phyloP scores from a whole-genome alignment of 495 filamentous ascomycete genomes.

The Penicillium alfredii region DNA sequence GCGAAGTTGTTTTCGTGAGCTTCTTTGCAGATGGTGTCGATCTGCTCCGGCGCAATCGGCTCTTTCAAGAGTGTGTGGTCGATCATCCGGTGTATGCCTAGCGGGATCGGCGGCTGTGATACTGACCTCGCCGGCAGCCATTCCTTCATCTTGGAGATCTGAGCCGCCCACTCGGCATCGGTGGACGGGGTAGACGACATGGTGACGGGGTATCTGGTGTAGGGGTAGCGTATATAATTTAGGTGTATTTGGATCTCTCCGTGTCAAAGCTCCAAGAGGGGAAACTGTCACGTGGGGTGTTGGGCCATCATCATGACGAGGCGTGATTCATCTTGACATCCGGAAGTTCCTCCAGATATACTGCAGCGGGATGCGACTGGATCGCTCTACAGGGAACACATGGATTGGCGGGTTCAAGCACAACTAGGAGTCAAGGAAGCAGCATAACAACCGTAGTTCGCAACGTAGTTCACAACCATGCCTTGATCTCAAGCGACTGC shows the following conservation, averaged over 20 bases:
- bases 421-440: too few species aligned
- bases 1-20: conserved; percentile 54
- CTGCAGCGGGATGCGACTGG: too few species aligned
- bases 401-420: too few species aligned
- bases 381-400: too few species aligned
- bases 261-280: conserved; percentile 12
- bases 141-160: conserved; percentile 24
- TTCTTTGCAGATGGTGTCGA: conserved; percentile 59
- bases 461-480: too few species aligned
- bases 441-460: too few species aligned
- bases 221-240: neutral
- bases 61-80: conserved; percentile 62
- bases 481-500: too few species aligned
- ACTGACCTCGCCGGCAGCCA: conserved; percentile 20
- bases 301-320: conserved; percentile 16
- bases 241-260: neutral
- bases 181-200: conserved; percentile 27
- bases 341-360: too few species aligned
- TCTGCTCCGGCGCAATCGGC: conserved; percentile 46
- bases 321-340: conserved; percentile 20
- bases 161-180: conserved; percentile 33
- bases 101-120: conserved; percentile 19
- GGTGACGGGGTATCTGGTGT: conserved; percentile 11
- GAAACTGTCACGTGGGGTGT: conserved; percentile 27
- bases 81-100: conserved; percentile 39